A percentile compares a stretch with the other conserved stretches of the same genome.
Evolutionary conservation across 805 yeast genomes (phyloP).

Genomic region (Yarrowia sp.): DNA sequence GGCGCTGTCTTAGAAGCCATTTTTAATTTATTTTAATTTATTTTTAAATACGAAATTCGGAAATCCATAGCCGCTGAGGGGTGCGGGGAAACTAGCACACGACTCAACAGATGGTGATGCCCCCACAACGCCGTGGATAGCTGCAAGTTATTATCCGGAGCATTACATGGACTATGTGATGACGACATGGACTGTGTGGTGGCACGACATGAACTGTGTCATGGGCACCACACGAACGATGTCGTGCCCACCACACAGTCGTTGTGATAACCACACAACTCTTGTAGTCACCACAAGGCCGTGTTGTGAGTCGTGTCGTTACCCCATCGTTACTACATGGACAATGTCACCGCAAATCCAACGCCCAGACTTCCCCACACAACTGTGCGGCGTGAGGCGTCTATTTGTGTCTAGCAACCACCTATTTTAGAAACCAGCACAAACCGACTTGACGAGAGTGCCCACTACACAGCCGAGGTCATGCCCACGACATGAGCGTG

Average conservation of each 20-base stretch:
- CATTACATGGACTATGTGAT: neutral
- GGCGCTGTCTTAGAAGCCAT: too few relatives aligned
- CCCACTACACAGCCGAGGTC: too few relatives aligned
- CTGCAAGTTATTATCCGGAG: neutral
- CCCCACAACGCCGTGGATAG: neutral
- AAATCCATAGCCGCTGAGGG: slow-evolving; percentile 4
- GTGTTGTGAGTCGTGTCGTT: too few relatives aligned
- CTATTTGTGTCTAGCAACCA: too few relatives aligned
- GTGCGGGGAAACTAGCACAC: slow-evolving; percentile 12
- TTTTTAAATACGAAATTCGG: neutral
- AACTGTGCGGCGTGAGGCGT: too few relatives aligned
- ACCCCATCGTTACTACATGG: too few relatives aligned
- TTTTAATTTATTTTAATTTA: neutral
- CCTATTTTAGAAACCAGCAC: too few relatives aligned
- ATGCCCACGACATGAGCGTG: too few relatives aligned
- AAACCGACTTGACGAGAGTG: too few relatives aligned
- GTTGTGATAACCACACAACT: neutral
- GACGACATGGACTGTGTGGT: neutral
- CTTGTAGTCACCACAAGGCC: neutral
- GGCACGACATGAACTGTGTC: neutral
- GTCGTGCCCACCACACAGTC: neutral
- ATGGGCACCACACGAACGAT: neutral
- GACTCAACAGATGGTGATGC: slow-evolving; percentile 10
- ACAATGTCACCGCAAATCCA: too few relatives aligned
- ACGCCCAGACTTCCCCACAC: too few relatives aligned